Conservation (phyloP, 2,329 filamentous ascomycete genomes). For the Zarea fungicola region DNA sequence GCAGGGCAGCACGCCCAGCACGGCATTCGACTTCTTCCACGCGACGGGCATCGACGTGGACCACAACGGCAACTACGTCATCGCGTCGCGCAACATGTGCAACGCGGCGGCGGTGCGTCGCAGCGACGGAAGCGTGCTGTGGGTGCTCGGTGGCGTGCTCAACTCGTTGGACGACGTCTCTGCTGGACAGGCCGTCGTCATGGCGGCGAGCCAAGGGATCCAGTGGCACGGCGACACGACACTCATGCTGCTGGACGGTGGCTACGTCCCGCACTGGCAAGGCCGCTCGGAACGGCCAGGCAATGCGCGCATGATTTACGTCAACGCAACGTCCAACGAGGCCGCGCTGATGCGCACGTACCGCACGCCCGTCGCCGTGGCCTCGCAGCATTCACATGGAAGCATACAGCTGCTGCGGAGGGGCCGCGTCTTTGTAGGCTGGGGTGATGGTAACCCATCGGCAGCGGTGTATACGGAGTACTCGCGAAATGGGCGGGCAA, state of each 20-base stretch:
- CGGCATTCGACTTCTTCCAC: slow-evolving; percentile 51
- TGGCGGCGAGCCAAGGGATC: slow-evolving; percentile 34
- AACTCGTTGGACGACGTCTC: slow-evolving; percentile 46
- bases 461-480: slow-evolving; percentile 39
- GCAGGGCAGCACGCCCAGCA: slow-evolving; percentile 17
- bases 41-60: slow-evolving; percentile 54
- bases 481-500: slow-evolving; percentile 35
- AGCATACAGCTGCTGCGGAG: slow-evolving; percentile 46
- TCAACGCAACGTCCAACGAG: slow-evolving; percentile 37
- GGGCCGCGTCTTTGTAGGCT: slow-evolving; percentile 49
- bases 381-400: slow-evolving; percentile 39
- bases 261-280: slow-evolving; percentile 15
- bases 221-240: slow-evolving; percentile 38
- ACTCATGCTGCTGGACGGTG: slow-evolving; percentile 38
- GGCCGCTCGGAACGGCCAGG: slow-evolving; percentile 16
- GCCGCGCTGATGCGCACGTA: slow-evolving; percentile 42
- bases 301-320: slow-evolving; percentile 39
- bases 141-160: slow-evolving; percentile 46
- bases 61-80: slow-evolving; percentile 41
- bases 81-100: slow-evolving; percentile 47
- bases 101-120: slow-evolving; percentile 41
- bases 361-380: slow-evolving; percentile 41
- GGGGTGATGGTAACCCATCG: slow-evolving; percentile 37
- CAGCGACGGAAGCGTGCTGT: slow-evolving; percentile 26
- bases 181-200: slow-evolving; percentile 54